Evolutionary conservation across 768 basidiomycete species (phyloP).

Genomic region (Russula griseocarnosa): DNA sequence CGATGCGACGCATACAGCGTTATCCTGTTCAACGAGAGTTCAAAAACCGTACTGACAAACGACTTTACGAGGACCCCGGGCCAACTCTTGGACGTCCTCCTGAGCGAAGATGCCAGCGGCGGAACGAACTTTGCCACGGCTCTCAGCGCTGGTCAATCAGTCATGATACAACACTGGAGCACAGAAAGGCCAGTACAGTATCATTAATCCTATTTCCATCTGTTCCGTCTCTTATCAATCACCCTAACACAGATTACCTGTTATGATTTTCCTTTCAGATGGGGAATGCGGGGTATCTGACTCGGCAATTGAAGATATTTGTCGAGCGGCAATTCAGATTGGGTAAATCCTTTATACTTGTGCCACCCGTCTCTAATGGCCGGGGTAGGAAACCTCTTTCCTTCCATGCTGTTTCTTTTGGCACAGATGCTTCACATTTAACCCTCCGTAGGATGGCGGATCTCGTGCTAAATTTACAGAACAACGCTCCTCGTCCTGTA

Average conservation of each 20-base stretch:
- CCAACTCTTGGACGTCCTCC: constrained; percentile 40
- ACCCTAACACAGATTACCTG: constrained; percentile 39
- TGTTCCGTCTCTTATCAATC: neutral
- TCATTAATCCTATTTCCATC: neutral
- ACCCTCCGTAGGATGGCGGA: constrained; percentile 49
- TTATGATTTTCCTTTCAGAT: constrained; percentile 57
- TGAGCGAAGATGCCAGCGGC: constrained; percentile 34
- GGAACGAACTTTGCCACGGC: constrained; percentile 48
- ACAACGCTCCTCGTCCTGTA: constrained; percentile 39
- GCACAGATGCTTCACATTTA: constrained; percentile 34
- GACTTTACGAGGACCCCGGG: constrained; percentile 47
- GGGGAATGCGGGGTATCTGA: constrained; percentile 45
- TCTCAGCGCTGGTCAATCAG: constrained; percentile 34
- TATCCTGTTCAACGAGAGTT: constrained; percentile 42
- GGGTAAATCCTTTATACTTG: constrained; percentile 34
- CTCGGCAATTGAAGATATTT: constrained; percentile 39
- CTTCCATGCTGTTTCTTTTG: constrained; percentile 57
- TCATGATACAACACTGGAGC: constrained; percentile 49
- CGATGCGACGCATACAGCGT: constrained; percentile 57
- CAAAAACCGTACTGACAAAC: constrained; percentile 37
- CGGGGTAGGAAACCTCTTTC: constrained; percentile 48
- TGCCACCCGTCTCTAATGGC: neutral
- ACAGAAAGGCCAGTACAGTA: constrained; percentile 45
- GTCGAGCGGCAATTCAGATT: too few species aligned
- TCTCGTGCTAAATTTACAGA: constrained; percentile 48